These are phyloP conservation scores for Euptelea pleiosperma DNA, from an alignment of 164 flowering plant species.

Conservation along the genomic window DNA sequence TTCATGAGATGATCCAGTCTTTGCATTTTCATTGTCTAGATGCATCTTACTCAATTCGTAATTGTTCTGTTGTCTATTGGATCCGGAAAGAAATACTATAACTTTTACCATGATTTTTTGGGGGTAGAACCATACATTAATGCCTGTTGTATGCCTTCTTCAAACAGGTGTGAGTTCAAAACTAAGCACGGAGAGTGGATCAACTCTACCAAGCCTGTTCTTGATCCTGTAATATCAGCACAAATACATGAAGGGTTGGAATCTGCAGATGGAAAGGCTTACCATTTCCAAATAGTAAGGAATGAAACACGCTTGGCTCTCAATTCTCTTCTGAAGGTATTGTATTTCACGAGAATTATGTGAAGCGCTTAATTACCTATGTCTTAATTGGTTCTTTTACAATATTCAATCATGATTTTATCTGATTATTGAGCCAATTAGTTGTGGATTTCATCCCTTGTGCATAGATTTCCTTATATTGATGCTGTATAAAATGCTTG, in stretches of 20 bases:
- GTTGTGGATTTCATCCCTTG: no score
- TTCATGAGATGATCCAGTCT: no score
- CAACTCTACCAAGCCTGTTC: conserved; percentile 43
- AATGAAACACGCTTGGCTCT: conserved; percentile 66
- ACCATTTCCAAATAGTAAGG: conserved; percentile 40
- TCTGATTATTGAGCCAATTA: no score
- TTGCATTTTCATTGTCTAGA: no score
- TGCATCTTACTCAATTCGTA: no score
- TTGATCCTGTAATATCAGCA: conserved; percentile 43
- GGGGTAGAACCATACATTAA: neutral
- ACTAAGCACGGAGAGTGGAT: conserved; percentile 77
- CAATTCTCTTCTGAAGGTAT: conserved; percentile 70
- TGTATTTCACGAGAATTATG: neutral
- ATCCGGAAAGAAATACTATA: neutral
- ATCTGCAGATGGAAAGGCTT: conserved; percentile 36
- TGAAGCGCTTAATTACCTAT: neutral
- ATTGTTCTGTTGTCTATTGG: neutral
- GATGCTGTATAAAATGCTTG: no score
- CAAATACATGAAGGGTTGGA: conserved; percentile 33
- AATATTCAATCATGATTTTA: no score
- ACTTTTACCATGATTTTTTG: conserved; percentile 1
- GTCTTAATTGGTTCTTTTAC: no score
- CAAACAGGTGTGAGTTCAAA: conserved; percentile 69
- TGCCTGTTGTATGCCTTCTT: conserved; percentile 3
- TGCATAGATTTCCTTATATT: no score